Evolutionary conservation across 345 rosid genomes (phyloP).

Genomic region (Salix purpurea): DNA sequence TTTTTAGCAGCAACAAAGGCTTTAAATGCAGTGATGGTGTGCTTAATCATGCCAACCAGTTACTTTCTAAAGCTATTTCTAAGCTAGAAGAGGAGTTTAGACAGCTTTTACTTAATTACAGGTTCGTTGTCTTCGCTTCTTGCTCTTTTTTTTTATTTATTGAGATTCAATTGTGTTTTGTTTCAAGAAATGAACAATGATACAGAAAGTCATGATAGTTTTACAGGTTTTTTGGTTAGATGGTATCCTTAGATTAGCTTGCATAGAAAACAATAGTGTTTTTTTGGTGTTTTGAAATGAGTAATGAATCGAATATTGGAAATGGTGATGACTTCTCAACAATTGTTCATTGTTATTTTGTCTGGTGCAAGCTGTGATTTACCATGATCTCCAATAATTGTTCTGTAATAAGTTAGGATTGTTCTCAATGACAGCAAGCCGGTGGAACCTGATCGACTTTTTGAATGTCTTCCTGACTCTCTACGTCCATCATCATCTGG

Average conservation of each 20-base stretch:
- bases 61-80: conserved; percentile 73
- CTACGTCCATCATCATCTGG: conserved; percentile 62
- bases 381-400: neutral
- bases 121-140: conserved; percentile 36
- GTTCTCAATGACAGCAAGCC: conserved; percentile 64
- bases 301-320: neutral
- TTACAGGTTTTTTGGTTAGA: neutral
- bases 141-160: neutral
- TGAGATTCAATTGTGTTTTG: neutral
- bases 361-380: neutral
- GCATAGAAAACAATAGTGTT: neutral
- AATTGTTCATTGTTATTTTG: neutral
- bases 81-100: conserved; percentile 95
- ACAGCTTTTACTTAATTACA: conserved; percentile 67
- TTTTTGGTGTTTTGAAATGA: neutral
- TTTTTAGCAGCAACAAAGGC: conserved; percentile 59
- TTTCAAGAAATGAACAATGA: neutral
- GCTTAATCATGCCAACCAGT: conserved; percentile 57
- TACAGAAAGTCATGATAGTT: neutral
- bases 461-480: conserved; percentile 77
- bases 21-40: conserved; percentile 62
- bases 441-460: conserved; percentile 83
- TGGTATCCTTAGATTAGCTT: neutral
- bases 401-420: neutral
- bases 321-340: neutral